Evolutionary conservation across 169 alveolate species (phyloP).

Genomic region (Hepatocystis sp.): DNA sequence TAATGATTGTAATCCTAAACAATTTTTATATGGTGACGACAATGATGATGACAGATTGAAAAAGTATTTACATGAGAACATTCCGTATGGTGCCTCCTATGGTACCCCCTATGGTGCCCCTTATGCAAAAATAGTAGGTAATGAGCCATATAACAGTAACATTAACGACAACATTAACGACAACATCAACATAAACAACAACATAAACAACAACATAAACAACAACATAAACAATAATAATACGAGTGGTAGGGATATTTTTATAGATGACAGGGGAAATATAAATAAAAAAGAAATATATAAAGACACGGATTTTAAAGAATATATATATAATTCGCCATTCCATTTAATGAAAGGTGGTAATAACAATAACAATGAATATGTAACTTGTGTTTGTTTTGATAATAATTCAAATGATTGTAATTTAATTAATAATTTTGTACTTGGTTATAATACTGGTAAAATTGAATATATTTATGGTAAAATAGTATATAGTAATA

Average conservation of each 20-base stretch:
- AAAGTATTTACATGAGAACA: too few species aligned
- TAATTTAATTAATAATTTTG: conserved; percentile 59
- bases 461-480: conserved; percentile 70
- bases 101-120: too few species aligned
- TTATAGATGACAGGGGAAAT: conserved; percentile 4
- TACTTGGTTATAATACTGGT: conserved; percentile 59
- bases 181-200: too few species aligned
- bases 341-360: conserved; percentile 57
- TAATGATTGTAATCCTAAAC: conserved; percentile 66
- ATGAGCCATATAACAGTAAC: too few species aligned
- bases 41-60: conserved; percentile 6
- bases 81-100: too few species aligned
- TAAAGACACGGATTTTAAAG: conserved; percentile 37
- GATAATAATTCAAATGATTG: conserved; percentile 66
- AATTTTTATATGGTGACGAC: conserved; percentile 34
- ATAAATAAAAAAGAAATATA: conserved; percentile 26
- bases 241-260: too few species aligned
- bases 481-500: conserved; percentile 55
- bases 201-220: too few species aligned
- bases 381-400: conserved; percentile 75
- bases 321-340: conserved; percentile 55
- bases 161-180: too few species aligned
- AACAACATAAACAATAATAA: too few species aligned
- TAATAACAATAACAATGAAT: conserved; percentile 55
- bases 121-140: too few species aligned